Evolutionary conservation across 495 filamentous ascomycete genomes (phyloP).

Genomic region (Penicillium arizonense): DNA sequence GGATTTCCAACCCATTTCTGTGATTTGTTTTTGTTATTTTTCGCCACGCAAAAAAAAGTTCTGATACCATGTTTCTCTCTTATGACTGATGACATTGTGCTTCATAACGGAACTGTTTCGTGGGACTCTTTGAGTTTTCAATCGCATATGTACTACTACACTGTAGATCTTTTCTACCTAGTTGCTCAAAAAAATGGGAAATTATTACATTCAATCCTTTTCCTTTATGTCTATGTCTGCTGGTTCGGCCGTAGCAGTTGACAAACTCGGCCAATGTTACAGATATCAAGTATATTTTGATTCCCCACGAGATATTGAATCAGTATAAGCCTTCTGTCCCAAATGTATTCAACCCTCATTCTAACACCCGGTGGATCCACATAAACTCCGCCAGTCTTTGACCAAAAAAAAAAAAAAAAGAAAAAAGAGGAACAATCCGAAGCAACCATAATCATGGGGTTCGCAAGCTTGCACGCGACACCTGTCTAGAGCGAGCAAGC

Average conservation of each 20-base stretch:
- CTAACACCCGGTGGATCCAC: too few relatives aligned
- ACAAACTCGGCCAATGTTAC: neutral
- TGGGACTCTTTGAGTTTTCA: conserved; percentile 8
- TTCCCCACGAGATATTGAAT: too few relatives aligned
- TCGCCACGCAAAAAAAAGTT: conserved; percentile 16
- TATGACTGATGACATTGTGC: conserved; percentile 16
- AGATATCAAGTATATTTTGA: too few relatives aligned
- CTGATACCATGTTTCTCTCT: conserved; percentile 15
- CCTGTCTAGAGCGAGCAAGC: too few relatives aligned
- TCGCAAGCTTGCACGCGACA: too few relatives aligned
- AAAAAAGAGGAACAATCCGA: too few relatives aligned
- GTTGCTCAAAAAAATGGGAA: conserved; percentile 16
- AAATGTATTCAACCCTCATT: too few relatives aligned
- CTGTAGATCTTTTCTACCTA: neutral
- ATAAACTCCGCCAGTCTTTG: too few relatives aligned
- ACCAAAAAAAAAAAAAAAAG: too few relatives aligned
- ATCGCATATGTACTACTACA: conserved; percentile 2
- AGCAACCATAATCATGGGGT: too few relatives aligned
- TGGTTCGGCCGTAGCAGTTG: neutral
- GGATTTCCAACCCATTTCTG: conserved; percentile 9
- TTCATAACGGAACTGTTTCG: conserved; percentile 5
- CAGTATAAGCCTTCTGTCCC: too few relatives aligned
- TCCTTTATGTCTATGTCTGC: neutral
- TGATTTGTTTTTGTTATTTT: conserved; percentile 4
- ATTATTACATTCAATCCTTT: neutral